Evolutionary conservation across 148 eudicot species (phyloP).

Genomic region (Nepenthes gracilis): DNA sequence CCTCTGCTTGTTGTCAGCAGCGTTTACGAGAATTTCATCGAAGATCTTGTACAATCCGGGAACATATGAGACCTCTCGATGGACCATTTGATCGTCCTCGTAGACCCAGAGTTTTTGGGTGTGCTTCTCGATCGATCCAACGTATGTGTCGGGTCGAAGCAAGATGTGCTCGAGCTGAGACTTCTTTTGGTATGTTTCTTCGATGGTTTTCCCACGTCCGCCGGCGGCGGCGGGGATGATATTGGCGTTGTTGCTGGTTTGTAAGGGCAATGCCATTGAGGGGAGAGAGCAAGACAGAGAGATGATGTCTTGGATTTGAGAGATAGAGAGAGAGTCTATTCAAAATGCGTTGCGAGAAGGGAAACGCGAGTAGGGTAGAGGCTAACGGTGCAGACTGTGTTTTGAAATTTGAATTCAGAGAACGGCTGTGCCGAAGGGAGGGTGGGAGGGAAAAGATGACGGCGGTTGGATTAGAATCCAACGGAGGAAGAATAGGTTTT

Average conservation of each 20-base stretch:
- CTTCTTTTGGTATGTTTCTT: constrained; percentile 90
- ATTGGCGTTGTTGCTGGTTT: constrained; percentile 50
- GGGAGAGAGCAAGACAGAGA: constrained; percentile 26
- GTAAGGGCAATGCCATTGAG: constrained; percentile 26
- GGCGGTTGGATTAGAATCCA: no score
- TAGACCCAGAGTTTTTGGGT: constrained; percentile 66
- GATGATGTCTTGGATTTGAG: no score
- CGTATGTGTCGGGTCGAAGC: constrained; percentile 93
- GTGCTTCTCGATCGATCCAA: constrained; percentile 82
- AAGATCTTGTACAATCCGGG: constrained; percentile 96
- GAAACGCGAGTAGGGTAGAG: no score
- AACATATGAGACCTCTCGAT: constrained; percentile 33
- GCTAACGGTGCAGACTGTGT: no score
- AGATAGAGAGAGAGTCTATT: no score
- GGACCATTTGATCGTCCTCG: constrained; percentile 34
- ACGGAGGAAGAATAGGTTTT: no score
- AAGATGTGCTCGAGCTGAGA: constrained; percentile 93
- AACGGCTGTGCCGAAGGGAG: no score
- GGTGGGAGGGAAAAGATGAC: no score
- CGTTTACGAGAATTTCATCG: constrained; percentile 90
- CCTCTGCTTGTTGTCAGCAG: constrained; percentile 88
- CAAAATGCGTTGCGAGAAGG: no score
- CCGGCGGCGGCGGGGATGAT: constrained; percentile 13
- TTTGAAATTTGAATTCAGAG: no score
- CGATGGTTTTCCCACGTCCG: constrained; percentile 45